Base-by-base conservation (phyloP, 1,284 basidiomycete species). In the Porodaedalea pini region DNA sequence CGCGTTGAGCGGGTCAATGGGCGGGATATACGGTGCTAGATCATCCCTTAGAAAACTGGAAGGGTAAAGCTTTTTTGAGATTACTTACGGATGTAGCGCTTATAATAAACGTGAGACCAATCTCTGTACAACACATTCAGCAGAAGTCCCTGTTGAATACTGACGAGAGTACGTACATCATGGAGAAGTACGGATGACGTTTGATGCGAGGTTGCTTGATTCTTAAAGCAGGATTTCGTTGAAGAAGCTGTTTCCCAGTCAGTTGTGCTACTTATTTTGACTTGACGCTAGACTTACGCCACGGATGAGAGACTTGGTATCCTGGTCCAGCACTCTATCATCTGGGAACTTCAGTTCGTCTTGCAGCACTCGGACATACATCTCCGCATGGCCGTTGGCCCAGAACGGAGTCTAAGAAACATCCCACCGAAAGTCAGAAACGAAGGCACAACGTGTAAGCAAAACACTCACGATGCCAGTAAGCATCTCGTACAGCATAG, bases 401-500 rank as follows among this genome's bases (percentile, higher is more conserved):
- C 89, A 94, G 72, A 94, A 97, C 2, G 94, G 94, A 5, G 92
- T 95, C 91, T 94, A 70, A 56, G 58, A 37, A 43, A n/a, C 29
- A 62, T 51, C 61, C 56, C 47, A 59, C 57, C 63, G 39, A 68
- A 51, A 49, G 61, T 57, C 51, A 62, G 58, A 54, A 60, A 49
- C 31, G n/a, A n/a, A n/a, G n/a, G 44, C 27, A 31, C 37, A 61
- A 54, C 56, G 44, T 27, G 39, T 41, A 62, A n/a, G 51, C 50
- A 56, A 32, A 37, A 57, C 27, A 84, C 88, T 77, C 70, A 92
- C 90, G 63, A 92, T 90, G 34, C 92, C 92, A 40, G 88, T 90
- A 70, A 93, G 75, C 85, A 96, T 95, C 75, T 98, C 96, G 70
- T 91, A 94, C 57, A 98, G 75, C 88, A 98, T 97, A 60, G 94